These are phyloP conservation scores for Tetracladium marchalianum DNA, from an alignment of 495 filamentous ascomycete genomes.

Conservation along the genomic window DNA sequence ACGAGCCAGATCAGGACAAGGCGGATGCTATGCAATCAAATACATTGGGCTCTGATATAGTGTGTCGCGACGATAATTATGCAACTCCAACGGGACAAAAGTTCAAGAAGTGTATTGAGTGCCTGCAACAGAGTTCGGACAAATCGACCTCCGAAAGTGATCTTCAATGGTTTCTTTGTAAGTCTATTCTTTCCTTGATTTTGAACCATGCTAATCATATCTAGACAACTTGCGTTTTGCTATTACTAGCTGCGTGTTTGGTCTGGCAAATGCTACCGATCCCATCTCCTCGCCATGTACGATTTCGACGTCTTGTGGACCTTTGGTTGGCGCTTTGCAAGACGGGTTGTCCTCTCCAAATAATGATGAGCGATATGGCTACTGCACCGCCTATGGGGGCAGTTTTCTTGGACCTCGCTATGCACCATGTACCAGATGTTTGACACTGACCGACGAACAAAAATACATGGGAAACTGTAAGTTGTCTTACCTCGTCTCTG, in stretches of 20 bases:
- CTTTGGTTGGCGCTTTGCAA: constrained; percentile 4
- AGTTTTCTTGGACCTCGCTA: too few species aligned
- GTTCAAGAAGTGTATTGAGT: constrained; percentile 38
- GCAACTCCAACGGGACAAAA: constrained; percentile 27
- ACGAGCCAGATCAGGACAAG: constrained; percentile 25
- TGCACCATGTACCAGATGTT: too few species aligned
- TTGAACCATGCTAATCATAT: not conserved
- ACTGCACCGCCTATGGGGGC: constrained; percentile 7
- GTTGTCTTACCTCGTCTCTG: too few species aligned
- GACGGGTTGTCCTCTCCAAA: constrained; percentile 2
- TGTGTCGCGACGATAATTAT: constrained; percentile 33
- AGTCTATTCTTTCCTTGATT: constrained; percentile 8
- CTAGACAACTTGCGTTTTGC: constrained; percentile 30
- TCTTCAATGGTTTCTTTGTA: constrained; percentile 42
- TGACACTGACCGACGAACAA: too few species aligned
- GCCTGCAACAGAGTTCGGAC: constrained; percentile 40
- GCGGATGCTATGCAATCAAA: constrained; percentile 36
- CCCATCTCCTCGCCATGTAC: constrained; percentile 7
- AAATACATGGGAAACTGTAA: too few species aligned
- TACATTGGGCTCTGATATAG: constrained; percentile 32
- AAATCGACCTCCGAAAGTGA: constrained; percentile 33
- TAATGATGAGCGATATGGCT: constrained; percentile 7
- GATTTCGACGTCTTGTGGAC: constrained; percentile 1
- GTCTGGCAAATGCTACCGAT: constrained; percentile 12
- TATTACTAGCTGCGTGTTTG: constrained; percentile 28